Percentiles rank a stretch among this genome's conserved stretches.
Evolutionary conservation across 1,284 basidiomycete species (phyloP).

Genomic region (Golubevia sp.): DNA sequence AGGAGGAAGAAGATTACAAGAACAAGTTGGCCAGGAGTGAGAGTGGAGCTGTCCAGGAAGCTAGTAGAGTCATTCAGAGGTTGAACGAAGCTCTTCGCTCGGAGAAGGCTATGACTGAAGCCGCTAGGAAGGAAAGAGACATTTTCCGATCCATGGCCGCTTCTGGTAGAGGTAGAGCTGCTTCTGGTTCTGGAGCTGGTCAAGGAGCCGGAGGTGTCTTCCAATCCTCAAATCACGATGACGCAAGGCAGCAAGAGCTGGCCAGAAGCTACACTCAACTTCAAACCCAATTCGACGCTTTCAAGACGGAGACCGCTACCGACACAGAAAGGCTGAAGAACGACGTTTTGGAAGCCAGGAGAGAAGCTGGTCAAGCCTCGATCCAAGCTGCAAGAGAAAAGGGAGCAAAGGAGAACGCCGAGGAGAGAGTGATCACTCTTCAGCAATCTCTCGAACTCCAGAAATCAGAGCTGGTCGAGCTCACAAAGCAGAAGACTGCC

Average conservation of each 20-base stretch:
- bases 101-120: conserved; percentile 74
- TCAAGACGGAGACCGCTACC: conserved; percentile 76
- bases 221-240: neutral
- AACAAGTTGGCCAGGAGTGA: conserved; percentile 67
- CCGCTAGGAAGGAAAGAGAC: conserved; percentile 84
- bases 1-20: conserved; percentile 50
- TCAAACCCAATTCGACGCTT: conserved; percentile 76
- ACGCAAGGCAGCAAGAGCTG: conserved; percentile 21
- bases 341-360: conserved; percentile 73
- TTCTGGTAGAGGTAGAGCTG: conserved; percentile 21
- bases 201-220: neutral
- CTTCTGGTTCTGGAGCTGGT: neutral
- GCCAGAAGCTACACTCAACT: conserved; percentile 69
- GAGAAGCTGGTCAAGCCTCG: conserved; percentile 77
- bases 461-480: conserved; percentile 52
- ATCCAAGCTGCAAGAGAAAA: conserved; percentile 64
- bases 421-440: conserved; percentile 64
- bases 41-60: conserved; percentile 80
- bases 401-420: conserved; percentile 40
- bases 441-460: conserved; percentile 53
- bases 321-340: conserved; percentile 73
- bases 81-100: conserved; percentile 76
- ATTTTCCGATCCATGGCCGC: conserved; percentile 76
- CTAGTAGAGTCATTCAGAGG: conserved; percentile 80
- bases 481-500: conserved; percentile 59